Evolutionary conservation across 1,284 basidiomycete genomes (phyloP), one percentile per base, ranked within the genome.

Genomic region (Cryptococcus sp.): DNA sequence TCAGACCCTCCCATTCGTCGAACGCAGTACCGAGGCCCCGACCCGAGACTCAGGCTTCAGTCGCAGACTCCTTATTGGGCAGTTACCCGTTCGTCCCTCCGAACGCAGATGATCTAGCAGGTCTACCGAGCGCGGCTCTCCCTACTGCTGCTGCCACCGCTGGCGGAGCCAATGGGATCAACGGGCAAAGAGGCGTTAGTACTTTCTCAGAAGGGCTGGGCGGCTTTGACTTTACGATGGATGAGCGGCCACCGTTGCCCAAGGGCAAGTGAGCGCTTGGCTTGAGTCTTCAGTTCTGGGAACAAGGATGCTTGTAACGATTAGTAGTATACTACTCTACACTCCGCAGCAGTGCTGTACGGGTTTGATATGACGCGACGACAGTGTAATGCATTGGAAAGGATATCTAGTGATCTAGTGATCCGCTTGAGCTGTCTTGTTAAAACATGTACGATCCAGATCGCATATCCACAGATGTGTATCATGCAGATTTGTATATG

Each of bases 41-140:
- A 35, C 57, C 57, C 20, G 52, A 58, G 11, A 70, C 70, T 6
- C 55, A 64, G n/a, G 55, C 65, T 15, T 70, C 67, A 10, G 66
- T 72, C 17, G 75, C 75, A 38, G 74, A 76, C 54, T 71, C 68
- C 17, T 72, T 79, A 56, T 62, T 78, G 11, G 73, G 75, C 17
- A 52, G 52, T 17, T 78, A 77, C 70, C 73, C 75, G 11, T 77
- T 78, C 62, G 65, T 76, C 2, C 69, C 70, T 15, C 76, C 73
- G 1, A 70, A 69, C 50, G 57, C 60, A 45, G 67, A 68, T 46
- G 70, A 72, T 57, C 22, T 68, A 30, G 63, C 67, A 13, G 62
- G 48, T 8, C 35, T 72, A 23, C 70, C 70, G 19, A 55, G 22
- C 42, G 39, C 19, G 5, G 49, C 49, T 11, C 3, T 50, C 15